Evolutionary conservation across 306 rosid genomes (phyloP), one percentile per base, ranked within the genome.

Genomic region (Adenanthera pavonina): DNA sequence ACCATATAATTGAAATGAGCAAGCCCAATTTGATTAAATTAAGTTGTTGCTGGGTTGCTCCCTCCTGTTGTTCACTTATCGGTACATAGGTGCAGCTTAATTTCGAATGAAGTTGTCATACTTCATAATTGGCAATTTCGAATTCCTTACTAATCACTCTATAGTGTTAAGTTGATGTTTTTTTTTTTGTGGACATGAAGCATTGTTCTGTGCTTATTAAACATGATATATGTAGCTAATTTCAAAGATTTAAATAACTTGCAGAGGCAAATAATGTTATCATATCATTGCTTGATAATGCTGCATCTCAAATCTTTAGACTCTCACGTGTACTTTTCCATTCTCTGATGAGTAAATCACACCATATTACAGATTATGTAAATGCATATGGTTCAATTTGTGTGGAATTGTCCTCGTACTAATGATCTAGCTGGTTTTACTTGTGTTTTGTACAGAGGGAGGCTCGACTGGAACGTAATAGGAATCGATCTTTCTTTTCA

Each of bases 381-480:
- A 48, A 64, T 10, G 69, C 15, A 36, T 10, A 43, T 47, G 2
- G 14, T 78, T 16, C 19, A 8, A 20, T 51, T 41, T 59, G 36
- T 60, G 25, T 69, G 5, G 46, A 47, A 54, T 52, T 41, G 54
- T 77, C 25, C 46, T 75, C 36, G 57, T 30, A 19, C 60, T 78
- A 65, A 69, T 25, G 30, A 25, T 74, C n/a, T 49, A 69, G 19
- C 71, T 70, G 33, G 40, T 76, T 64, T 53, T 7, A 19, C 69
- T 76, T 17, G 59, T 86, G 80, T 82, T 84, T 83, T 71, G 17
- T 8, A 85, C 92, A 95, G 99, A 91, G 99, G 89, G 92, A 88
- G 75, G 97, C 92, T 89, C 94, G 97, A 66, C 82, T 95, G 85
- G 99, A 95, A 81, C 93, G 95, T 34, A 95, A 95, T 82, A 91